A percentile compares a stretch with the other conserved stretches of the same genome.
These are phyloP conservation scores for Melaleuca quinquenervia DNA, from an alignment of 345 rosid genomes.

Conservation along the genomic window DNA sequence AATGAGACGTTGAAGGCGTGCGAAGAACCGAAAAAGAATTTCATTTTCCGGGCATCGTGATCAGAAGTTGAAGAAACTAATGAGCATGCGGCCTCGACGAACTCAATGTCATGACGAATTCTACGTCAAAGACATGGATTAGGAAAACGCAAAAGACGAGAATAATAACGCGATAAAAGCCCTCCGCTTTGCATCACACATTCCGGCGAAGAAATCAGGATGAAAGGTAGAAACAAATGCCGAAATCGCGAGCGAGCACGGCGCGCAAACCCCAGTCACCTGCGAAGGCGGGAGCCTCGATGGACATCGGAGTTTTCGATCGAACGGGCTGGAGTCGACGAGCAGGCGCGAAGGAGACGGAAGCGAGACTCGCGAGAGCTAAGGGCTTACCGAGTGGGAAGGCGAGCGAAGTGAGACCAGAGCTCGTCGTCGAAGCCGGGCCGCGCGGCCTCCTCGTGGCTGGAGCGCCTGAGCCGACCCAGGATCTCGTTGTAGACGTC, in stretches of 20 bases:
- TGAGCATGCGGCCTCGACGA: too few relatives aligned
- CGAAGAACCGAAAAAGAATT: neutral
- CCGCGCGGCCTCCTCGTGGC: slow-evolving; percentile 30
- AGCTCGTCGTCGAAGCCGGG: slow-evolving; percentile 77
- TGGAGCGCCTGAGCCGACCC: slow-evolving; percentile 51
- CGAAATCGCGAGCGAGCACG: neutral
- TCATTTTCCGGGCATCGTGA: neutral
- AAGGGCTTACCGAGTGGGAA: slow-evolving; percentile 55
- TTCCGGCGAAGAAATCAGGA: neutral
- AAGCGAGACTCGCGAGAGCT: neutral
- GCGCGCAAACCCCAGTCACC: neutral
- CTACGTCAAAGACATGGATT: too few relatives aligned
- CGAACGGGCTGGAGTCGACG: neutral
- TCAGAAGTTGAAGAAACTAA: neutral
- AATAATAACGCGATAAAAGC: neutral
- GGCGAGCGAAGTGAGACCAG: slow-evolving; percentile 86
- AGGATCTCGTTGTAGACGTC: slow-evolving; percentile 66
- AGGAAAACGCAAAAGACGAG: neutral
- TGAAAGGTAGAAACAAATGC: neutral
- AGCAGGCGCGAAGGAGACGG: neutral
- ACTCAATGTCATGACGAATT: too few relatives aligned
- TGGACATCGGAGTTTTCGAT: neutral
- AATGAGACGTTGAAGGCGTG: neutral
- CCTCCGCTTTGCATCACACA: neutral
- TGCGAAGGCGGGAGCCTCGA: neutral